Conservation (phyloP, 306 rosid genomes). For the barrel medic (Medicago truncatula) region MtrunA17r5.0-ANR NC_053046.1:29137501-29138000, state of each 20-base stretch:
- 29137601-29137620: conserved; percentile 12
- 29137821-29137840: background rate
- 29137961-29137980: background rate
- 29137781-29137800: too few relatives aligned
- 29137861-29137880: background rate
- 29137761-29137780: too few relatives aligned
- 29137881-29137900: background rate
- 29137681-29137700: background rate
- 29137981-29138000: too few relatives aligned
- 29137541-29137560: conserved; percentile 42
- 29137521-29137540: conserved; percentile 68
- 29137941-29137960: background rate
- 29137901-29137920: background rate
- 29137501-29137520: conserved; percentile 94
- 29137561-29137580: background rate
- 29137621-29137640: background rate
- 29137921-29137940: background rate
- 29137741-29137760: too few relatives aligned
- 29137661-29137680: background rate
- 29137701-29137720: background rate
- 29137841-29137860: background rate
- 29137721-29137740: background rate
- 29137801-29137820: background rate
- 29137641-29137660: background rate
- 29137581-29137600: background rate